These are phyloP conservation scores for Hamigera avellanea DNA, from an alignment of 495 filamentous ascomycete genomes.

Conservation along the genomic window DNA sequence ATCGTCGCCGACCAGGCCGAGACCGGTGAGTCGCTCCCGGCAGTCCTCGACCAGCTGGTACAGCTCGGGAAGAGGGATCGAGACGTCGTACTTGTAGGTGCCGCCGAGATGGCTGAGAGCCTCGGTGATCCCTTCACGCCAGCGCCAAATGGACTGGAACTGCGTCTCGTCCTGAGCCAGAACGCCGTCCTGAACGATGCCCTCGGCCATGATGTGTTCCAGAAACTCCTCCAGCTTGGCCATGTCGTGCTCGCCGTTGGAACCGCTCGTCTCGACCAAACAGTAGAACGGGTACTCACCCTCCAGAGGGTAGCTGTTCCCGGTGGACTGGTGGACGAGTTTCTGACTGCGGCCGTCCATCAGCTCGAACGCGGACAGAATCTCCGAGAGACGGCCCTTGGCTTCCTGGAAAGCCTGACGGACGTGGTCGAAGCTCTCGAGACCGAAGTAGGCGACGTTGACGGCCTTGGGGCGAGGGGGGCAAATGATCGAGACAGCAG, in stretches of 20 bases:
- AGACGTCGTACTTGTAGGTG: conserved; percentile 97
- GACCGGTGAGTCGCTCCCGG: conserved; percentile 51
- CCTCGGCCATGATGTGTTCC: conserved; percentile 78
- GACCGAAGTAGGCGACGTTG: conserved; percentile 83
- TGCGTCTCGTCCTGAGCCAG: conserved; percentile 90
- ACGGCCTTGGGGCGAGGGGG: conserved; percentile 73
- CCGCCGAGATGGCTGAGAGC: conserved; percentile 81
- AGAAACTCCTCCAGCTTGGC: conserved; percentile 78
- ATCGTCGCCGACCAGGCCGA: conserved; percentile 66
- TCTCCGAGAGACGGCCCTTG: conserved; percentile 82
- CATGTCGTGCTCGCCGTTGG: conserved; percentile 83
- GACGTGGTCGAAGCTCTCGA: conserved; percentile 77
- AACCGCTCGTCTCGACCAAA: conserved; percentile 89
- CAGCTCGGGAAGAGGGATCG: conserved; percentile 78
- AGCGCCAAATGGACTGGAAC: conserved; percentile 72
- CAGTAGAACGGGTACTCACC: conserved; percentile 87
- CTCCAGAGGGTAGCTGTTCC: conserved; percentile 70
- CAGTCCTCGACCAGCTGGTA: conserved; percentile 84
- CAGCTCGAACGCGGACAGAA: conserved; percentile 92
- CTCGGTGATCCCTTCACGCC: conserved; percentile 89
- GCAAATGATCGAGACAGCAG: conserved; percentile 77
- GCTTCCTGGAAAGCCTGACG: conserved; percentile 74
- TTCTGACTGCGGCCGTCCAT: conserved; percentile 80
- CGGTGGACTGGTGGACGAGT: conserved; percentile 60
- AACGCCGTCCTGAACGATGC: conserved; percentile 77